Conservation (phyloP, 2,329 filamentous ascomycete species). For the Aspergillus jensenii region DNA sequence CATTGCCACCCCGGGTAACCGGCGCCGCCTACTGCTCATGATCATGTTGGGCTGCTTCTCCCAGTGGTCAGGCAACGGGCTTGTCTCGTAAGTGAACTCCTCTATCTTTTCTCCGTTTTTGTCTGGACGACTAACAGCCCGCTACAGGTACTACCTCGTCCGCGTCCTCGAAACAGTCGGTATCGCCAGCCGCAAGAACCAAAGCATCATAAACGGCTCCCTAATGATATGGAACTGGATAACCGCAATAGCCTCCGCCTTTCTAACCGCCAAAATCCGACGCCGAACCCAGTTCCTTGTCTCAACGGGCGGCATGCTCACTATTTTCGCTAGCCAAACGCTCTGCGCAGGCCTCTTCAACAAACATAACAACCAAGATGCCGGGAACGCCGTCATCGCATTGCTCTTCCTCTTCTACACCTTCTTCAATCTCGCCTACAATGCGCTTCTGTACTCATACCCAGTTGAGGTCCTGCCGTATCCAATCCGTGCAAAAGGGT, state of each 20-base stretch:
- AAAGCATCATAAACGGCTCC: conserved; percentile 56
- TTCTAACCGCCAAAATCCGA: conserved; percentile 50
- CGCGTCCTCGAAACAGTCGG: conserved; percentile 55
- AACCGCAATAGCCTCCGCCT: conserved; percentile 55
- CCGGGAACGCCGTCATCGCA: background rate
- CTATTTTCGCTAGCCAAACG: background rate
- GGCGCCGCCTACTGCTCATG: conserved; percentile 13
- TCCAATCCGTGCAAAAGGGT: no score
- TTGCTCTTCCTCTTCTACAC: background rate
- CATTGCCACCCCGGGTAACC: conserved; percentile 13
- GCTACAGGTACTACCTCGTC: conserved; percentile 50
- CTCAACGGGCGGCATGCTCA: conserved; percentile 18
- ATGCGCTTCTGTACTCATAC: background rate
- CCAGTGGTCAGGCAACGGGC: conserved; percentile 29
- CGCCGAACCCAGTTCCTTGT: conserved; percentile 44
- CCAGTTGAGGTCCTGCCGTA: no score
- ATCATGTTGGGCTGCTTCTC: conserved; percentile 11
- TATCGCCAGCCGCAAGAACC: conserved; percentile 46
- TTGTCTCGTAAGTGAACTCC: conserved; percentile 35
- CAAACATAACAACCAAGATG: background rate
- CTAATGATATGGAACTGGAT: conserved; percentile 57
- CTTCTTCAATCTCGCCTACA: background rate
- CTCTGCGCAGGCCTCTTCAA: background rate
- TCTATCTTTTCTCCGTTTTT: no score
- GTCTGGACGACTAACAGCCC: no score